Conservation (phyloP, 768 basidiomycete genomes). For the Psilocybe subaeruginosa region DNA sequence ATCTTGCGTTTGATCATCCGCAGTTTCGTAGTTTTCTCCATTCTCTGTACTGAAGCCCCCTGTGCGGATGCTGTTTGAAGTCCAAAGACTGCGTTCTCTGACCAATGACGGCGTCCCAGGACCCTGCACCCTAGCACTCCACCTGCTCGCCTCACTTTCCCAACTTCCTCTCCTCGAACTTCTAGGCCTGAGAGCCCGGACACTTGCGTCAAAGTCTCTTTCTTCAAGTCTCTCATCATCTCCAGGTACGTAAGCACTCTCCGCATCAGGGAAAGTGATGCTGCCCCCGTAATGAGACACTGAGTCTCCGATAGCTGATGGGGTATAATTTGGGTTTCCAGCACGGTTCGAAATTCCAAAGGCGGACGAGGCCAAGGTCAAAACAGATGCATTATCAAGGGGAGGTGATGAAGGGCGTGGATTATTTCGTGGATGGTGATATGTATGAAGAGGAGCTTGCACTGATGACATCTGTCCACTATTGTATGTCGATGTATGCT, state of each 20-base stretch:
- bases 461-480: conserved; percentile 40
- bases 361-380: conserved; percentile 93
- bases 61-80: conserved; percentile 61
- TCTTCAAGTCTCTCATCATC: conserved; percentile 69
- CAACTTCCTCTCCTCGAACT: conserved; percentile 89
- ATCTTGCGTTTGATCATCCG: conserved; percentile 28
- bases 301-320: conserved; percentile 64
- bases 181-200: conserved; percentile 85
- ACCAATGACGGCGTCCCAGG: conserved; percentile 44
- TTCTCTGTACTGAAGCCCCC: conserved; percentile 57
- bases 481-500: conserved; percentile 24
- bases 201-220: conserved; percentile 83
- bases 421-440: conserved; percentile 95
- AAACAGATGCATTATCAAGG: conserved; percentile 86
- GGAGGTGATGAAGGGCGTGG: conserved; percentile 92
- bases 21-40: conserved; percentile 31
- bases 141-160: conserved; percentile 88
- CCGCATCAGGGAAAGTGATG: conserved; percentile 56
- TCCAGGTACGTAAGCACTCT: conserved; percentile 64
- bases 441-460: conserved; percentile 87
- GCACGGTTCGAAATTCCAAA: conserved; percentile 72
- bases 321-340: conserved; percentile 42
- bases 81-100: conserved; percentile 63
- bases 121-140: conserved; percentile 75
- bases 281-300: conserved; percentile 76